A percentile compares a stretch with the other conserved stretches of the same genome.
Conservation (phyloP, 2,329 filamentous ascomycete genomes). For the Phialophora chinensis region DNA sequence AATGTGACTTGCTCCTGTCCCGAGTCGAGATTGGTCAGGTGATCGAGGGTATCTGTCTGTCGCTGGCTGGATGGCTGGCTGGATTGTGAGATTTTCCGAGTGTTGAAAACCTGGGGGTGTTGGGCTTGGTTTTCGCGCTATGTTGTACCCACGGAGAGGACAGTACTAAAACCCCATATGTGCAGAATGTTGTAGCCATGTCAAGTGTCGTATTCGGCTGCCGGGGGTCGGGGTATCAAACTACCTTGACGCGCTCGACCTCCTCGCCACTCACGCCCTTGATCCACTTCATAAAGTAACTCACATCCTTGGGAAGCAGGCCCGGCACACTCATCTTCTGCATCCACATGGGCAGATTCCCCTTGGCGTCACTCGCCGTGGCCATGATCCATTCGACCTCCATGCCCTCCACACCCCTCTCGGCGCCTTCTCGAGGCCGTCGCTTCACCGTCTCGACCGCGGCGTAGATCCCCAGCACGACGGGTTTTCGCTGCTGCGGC, state of each 20-base stretch:
- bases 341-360: constrained; percentile 68
- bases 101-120: too few relatives aligned
- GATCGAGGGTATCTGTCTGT: too few relatives aligned
- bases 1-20: too few relatives aligned
- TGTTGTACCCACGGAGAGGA: too few relatives aligned
- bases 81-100: too few relatives aligned
- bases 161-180: too few relatives aligned
- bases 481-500: constrained; percentile 38
- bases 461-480: constrained; percentile 40
- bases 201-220: too few relatives aligned
- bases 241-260: constrained; percentile 14
- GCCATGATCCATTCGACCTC: constrained; percentile 77
- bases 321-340: constrained; percentile 69
- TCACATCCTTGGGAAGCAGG: constrained; percentile 73
- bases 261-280: constrained; percentile 48
- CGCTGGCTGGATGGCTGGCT: too few relatives aligned
- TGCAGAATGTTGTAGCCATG: too few relatives aligned
- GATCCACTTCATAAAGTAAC: constrained; percentile 71
- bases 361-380: constrained; percentile 73
- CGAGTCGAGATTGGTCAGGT: too few relatives aligned
- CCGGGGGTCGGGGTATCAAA: background rate
- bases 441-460: constrained; percentile 37
- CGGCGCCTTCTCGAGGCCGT: constrained; percentile 3
- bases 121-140: too few relatives aligned
- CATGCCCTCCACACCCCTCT: constrained; percentile 58